These are phyloP conservation scores for Populus hybrid DNA, from an alignment of 441 rosid species.

Conservation along the genomic window DNA sequence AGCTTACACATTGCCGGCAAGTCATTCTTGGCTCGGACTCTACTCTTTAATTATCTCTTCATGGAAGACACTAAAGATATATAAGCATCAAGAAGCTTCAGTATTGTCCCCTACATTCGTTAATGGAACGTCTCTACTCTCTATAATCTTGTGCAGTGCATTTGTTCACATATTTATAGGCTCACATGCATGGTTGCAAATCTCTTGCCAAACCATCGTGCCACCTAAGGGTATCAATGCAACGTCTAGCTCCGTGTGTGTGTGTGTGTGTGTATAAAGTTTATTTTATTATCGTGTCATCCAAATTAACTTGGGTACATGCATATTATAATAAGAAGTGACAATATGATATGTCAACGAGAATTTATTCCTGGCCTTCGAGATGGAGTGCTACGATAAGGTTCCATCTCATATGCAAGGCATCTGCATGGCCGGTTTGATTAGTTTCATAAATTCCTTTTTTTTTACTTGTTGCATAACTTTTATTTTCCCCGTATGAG, in stretches of 20 bases:
- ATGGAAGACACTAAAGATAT: constrained; percentile 19
- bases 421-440: not conserved
- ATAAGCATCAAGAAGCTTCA: too few species aligned
- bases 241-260: too few species aligned
- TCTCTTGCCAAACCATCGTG: too few species aligned
- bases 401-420: not conserved
- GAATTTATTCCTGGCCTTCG: not conserved
- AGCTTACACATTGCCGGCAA: constrained; percentile 10
- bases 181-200: too few species aligned
- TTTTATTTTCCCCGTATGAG: not conserved
- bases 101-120: not conserved
- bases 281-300: not conserved
- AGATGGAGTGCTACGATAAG: not conserved
- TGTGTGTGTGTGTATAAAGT: too few species aligned
- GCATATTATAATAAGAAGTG: not conserved
- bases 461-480: not conserved
- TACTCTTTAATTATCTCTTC: constrained; percentile 22
- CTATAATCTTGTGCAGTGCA: too few species aligned
- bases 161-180: too few species aligned
- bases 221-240: too few species aligned
- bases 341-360: not conserved
- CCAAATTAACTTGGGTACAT: not conserved
- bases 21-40: constrained; percentile 37
- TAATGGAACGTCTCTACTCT: not conserved
- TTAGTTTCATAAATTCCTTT: not conserved